Evolutionary conservation across 192 early-diverging fungal genomes (phyloP).

Genomic region (Diversispora eburnea): DNA sequence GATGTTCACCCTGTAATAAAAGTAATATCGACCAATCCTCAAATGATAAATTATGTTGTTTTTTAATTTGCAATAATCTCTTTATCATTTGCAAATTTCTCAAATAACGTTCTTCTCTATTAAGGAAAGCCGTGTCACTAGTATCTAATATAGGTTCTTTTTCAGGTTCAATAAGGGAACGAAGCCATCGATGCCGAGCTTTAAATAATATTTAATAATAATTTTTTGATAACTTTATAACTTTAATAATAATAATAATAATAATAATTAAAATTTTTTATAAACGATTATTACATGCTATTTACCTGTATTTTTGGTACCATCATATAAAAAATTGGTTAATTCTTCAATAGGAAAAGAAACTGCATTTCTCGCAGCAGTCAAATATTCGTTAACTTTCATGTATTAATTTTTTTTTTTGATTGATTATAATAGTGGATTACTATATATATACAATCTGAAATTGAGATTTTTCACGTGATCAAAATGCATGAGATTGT

Average conservation of each 20-base stretch:
- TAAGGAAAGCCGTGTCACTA: slow-evolving; percentile 39
- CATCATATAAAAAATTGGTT: slow-evolving; percentile 73
- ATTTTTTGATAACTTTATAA: too few species aligned
- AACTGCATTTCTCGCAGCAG: slow-evolving; percentile 32
- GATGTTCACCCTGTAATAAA: slow-evolving; percentile 46
- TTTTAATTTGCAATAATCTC: slow-evolving; percentile 54
- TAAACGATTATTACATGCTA: background rate
- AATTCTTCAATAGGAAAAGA: slow-evolving; percentile 69
- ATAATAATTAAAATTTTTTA: background rate
- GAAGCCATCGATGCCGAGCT: slow-evolving; percentile 26
- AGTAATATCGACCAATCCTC: slow-evolving; percentile 69
- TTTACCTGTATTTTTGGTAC: slow-evolving; percentile 32
- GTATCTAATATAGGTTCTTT: slow-evolving; percentile 40
- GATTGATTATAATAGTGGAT: background rate
- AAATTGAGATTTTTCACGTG: too few species aligned
- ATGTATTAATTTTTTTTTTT: background rate
- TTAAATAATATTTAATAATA: background rate
- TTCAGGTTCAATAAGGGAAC: slow-evolving; percentile 28
- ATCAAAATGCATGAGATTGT: too few species aligned
- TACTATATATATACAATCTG: background rate
- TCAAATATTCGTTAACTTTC: background rate
- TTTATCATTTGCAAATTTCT: slow-evolving; percentile 39
- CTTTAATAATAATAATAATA: background rate
- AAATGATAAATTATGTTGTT: slow-evolving; percentile 64
- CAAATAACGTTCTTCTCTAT: slow-evolving; percentile 35